Percentiles rank a stretch among this genome's conserved stretches.
Conservation (phyloP, 441 rosid species). For the Arabidopsis lyrata region DNA sequence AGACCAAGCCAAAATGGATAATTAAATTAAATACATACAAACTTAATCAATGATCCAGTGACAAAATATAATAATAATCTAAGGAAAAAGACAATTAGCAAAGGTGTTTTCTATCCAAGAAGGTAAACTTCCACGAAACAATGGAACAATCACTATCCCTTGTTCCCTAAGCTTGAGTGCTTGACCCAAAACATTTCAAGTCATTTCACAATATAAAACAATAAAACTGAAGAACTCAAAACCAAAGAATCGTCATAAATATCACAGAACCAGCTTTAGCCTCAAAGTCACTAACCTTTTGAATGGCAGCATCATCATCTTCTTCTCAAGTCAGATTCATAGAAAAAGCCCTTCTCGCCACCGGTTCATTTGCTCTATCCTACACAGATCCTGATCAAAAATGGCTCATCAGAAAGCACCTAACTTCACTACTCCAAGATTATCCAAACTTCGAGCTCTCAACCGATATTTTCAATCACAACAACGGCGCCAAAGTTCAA, state of each 20-base stretch:
- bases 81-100: slow-evolving; percentile 24
- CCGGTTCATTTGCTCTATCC: slow-evolving; percentile 51
- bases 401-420: slow-evolving; percentile 59
- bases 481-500: slow-evolving; percentile 59
- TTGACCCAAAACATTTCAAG: slow-evolving; percentile 34
- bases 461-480: slow-evolving; percentile 53
- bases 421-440: slow-evolving; percentile 55
- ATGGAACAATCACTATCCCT: slow-evolving; percentile 30
- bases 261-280: slow-evolving; percentile 20
- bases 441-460: slow-evolving; percentile 53
- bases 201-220: slow-evolving; percentile 32
- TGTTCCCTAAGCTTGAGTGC: slow-evolving; percentile 41
- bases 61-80: slow-evolving; percentile 2
- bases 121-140: slow-evolving; percentile 42
- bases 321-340: slow-evolving; percentile 52
- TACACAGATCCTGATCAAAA: slow-evolving; percentile 64
- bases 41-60: neutral
- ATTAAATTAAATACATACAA: slow-evolving; percentile 3
- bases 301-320: slow-evolving; percentile 51
- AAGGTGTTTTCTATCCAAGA: neutral
- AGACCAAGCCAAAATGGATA: slow-evolving; percentile 17
- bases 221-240: slow-evolving; percentile 22
- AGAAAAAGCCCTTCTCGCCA: slow-evolving; percentile 58
- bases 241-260: slow-evolving; percentile 26
- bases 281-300: slow-evolving; percentile 30